Conservation (phyloP, 352 stramenopile genomes). For the Lagenidium sp. region DNA sequence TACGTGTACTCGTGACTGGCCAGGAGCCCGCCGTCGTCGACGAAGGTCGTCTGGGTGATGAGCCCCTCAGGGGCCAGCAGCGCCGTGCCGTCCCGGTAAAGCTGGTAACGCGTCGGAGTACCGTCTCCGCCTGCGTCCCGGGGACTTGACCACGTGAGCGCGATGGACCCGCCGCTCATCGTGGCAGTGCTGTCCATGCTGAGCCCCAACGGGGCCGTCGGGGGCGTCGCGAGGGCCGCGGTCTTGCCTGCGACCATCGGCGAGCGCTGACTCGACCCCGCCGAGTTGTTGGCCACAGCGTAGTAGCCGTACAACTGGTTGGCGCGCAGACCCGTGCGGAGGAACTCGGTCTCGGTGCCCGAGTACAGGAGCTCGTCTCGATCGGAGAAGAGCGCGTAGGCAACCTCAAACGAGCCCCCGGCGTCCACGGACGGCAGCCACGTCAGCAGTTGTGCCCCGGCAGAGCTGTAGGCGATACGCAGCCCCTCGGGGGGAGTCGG, state of each 20-base stretch:
- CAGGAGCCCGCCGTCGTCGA: constrained; percentile 20
- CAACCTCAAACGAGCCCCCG: constrained; percentile 21
- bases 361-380: constrained; percentile 24
- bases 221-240: constrained; percentile 8
- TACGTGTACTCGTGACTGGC: constrained; percentile 29
- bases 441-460: constrained; percentile 30
- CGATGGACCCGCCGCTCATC: constrained; percentile 31
- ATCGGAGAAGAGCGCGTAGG: constrained; percentile 28
- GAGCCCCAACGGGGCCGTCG: constrained; percentile 18
- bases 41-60: neutral
- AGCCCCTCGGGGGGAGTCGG: constrained; percentile 28
- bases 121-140: constrained; percentile 31
- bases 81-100: constrained; percentile 22
- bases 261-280: constrained; percentile 24
- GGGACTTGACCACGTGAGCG: constrained; percentile 25
- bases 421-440: constrained; percentile 30
- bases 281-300: constrained; percentile 28
- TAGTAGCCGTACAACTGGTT: constrained; percentile 39
- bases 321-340: constrained; percentile 17
- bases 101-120: constrained; percentile 21
- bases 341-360: constrained; percentile 25
- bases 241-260: constrained; percentile 14
- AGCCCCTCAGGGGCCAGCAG: constrained; percentile 6
- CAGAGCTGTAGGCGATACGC: constrained; percentile 16
- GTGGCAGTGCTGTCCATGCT: neutral